Base-by-base conservation (phyloP, 2,329 filamentous ascomycete genomes). In the Ophiosphaerella herpotricha region DNA sequence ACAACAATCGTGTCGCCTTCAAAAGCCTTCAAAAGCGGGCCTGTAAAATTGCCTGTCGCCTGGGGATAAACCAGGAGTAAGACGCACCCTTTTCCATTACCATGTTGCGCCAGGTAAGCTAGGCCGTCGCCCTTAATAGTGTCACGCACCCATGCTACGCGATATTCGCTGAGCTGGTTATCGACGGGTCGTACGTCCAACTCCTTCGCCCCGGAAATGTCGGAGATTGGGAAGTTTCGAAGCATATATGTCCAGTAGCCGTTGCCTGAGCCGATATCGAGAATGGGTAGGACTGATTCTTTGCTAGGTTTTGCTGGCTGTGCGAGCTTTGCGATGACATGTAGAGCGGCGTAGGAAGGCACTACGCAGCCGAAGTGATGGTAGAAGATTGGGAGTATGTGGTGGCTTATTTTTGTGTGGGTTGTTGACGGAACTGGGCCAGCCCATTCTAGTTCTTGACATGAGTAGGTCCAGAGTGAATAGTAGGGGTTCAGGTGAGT, bases 221-320 rank as follows among this genome's bases (percentile, higher is more conserved):
- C 80, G 21, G 77, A 71, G 2, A 86, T 78, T 7, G 89, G 80
- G 78, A 90, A 84, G 50, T 84, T 85, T 2, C 88, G 81, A 11
- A 91, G 80, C 82, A 89, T 84, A 54, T 84, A 87, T 7, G 83
- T 82, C 88, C 88, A 91, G 74, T 91, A 91, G 9, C 87, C 88
- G 65, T 87, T 89, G 2, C 88, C 88, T 45, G 81, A 85, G 4
- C 87, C 88, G 34, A 90, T 73, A 58, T 91, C 88, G 8, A 87
- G 75, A 7, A 91, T 77, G 11, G 77, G 68, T 5, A 81, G 75
- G 1, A 78, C 78, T 5, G 37, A 42, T 43, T 72, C 61, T 48
- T 64, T 69, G 9, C 50, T 57, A 0, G 68, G 70, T 16, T 61
- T 66, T 3, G 58, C 29, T 5, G 67, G 70, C 43, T 71, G 67